A percentile compares a stretch with the other conserved stretches of the same genome.
Conservation (phyloP, 1,284 basidiomycete genomes). For the Phellopilus nigrolimitatus region DNA sequence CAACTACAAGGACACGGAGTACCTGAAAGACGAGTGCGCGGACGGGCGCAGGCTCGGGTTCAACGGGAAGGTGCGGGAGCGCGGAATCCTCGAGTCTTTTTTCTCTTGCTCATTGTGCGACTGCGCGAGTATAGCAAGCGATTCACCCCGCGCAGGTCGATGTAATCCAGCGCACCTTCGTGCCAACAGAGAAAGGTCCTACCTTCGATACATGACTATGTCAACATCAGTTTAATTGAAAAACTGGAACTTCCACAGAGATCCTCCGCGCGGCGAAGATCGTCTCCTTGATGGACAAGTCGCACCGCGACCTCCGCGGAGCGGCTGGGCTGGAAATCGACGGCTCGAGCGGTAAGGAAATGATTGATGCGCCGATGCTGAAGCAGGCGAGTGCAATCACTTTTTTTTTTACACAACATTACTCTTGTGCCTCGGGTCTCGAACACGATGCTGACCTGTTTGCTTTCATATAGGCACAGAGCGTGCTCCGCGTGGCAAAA, state of each 20-base stretch:
- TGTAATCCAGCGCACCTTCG: slow-evolving; percentile 71
- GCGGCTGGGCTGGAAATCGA: slow-evolving; percentile 62
- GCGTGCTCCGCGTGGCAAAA: slow-evolving; percentile 55
- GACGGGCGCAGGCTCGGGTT: slow-evolving; percentile 81
- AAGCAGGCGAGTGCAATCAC: slow-evolving; percentile 56
- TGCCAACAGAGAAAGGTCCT: slow-evolving; percentile 74
- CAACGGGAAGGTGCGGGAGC: slow-evolving; percentile 84
- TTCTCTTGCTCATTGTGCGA: neutral
- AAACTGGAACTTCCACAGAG: slow-evolving; percentile 49
- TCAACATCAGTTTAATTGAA: neutral
- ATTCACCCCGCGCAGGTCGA: slow-evolving; percentile 89
- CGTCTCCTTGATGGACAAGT: slow-evolving; percentile 54
- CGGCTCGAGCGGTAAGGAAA: slow-evolving; percentile 61
- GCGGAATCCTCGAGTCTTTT: neutral
- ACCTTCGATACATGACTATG: too few relatives aligned
- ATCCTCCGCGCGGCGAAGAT: slow-evolving; percentile 77
- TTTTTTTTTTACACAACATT: slow-evolving; percentile 28
- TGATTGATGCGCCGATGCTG: slow-evolving; percentile 93
- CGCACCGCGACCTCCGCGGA: slow-evolving; percentile 46
- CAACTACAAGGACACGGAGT: slow-evolving; percentile 75
- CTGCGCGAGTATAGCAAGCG: slow-evolving; percentile 62
- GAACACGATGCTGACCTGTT: too few relatives aligned
- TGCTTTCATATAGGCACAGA: slow-evolving; percentile 52
- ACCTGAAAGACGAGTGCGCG: slow-evolving; percentile 70
- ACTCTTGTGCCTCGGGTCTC: too few relatives aligned